Percentiles rank a stretch among this genome's conserved stretches.
These are phyloP conservation scores for Candida sithepensis DNA, from an alignment of 805 yeast species.

Conservation along the genomic window DNA sequence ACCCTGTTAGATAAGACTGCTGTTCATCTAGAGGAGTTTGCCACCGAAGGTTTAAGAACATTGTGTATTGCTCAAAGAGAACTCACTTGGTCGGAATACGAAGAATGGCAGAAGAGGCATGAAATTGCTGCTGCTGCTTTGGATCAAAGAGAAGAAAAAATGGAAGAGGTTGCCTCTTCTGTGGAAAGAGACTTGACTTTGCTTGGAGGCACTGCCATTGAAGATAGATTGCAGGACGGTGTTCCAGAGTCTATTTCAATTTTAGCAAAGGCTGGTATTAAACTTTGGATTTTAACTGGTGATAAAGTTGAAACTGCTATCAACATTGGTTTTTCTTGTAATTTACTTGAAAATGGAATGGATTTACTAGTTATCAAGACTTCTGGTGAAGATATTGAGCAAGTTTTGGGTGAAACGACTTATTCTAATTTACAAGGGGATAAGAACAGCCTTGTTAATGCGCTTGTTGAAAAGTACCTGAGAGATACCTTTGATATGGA, in stretches of 20 bases:
- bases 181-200: slow-evolving; percentile 64
- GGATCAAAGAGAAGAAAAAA: slow-evolving; percentile 58
- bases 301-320: slow-evolving; percentile 89
- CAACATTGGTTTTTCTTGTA: slow-evolving; percentile 83
- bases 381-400: slow-evolving; percentile 50
- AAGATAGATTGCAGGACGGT: slow-evolving; percentile 81
- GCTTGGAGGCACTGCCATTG: slow-evolving; percentile 84
- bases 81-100: slow-evolving; percentile 57
- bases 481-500: slow-evolving; percentile 51
- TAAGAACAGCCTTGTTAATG: slow-evolving; percentile 37
- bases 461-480: slow-evolving; percentile 50
- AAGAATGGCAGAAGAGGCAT: slow-evolving; percentile 60
- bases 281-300: slow-evolving; percentile 84
- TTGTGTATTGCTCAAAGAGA: slow-evolving; percentile 74
- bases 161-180: slow-evolving; percentile 72
- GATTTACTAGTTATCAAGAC: slow-evolving; percentile 64
- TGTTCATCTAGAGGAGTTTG: slow-evolving; percentile 69
- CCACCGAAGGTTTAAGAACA: slow-evolving; percentile 81
- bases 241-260: slow-evolving; percentile 77
- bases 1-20: slow-evolving; percentile 57
- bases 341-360: slow-evolving; percentile 72
- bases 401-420: slow-evolving; percentile 34
- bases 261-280: slow-evolving; percentile 73
- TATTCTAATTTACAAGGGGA: slow-evolving; percentile 16
- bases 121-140: slow-evolving; percentile 63